Base-by-base conservation (phyloP, 768 basidiomycete genomes). In the Rhizopogon roseolus region DNA sequence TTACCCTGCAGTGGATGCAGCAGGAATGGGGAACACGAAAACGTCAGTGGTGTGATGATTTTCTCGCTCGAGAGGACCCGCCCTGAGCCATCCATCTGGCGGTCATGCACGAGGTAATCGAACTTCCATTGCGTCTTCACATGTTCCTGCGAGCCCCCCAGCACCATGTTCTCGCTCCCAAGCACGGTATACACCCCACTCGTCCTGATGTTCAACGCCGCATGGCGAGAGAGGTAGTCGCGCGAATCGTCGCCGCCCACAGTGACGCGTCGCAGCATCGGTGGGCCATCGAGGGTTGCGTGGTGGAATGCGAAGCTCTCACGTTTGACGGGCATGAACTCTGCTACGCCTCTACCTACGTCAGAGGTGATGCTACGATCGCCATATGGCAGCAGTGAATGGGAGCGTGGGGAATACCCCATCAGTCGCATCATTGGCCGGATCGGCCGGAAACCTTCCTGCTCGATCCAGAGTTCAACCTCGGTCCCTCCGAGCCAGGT, bases 141-240 rank as follows among this genome's bases (percentile, higher is more conserved):
- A 29, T 70, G 66, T 4, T 67, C 68, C 46, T 46, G 52, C 22
- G 61, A 59, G 34, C 34, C 37, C 8, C 57, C 66, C 38, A 58
- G 43, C 25, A 52, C 14, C 16, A 69, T 62, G 13, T 74, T 69
- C 64, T 93, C 92, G 29, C 71, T 73, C 8, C 90, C 91, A 28
- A 77, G 77, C 11, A 93, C 84, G 11, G 78, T 79, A 66, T 91
- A 93, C 6, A 90, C 82, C 0, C 91, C 90, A 51, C 85, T 88
- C 2, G 74, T 63, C 66, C 85, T 90, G 56, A 91, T 71, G 43
- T 72, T 72, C 42, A 94, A 76, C 32, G 79, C 79, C 7, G 89
- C 92, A 59, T 91, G 87, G 32, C 85, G 81, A 4, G 88, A 85
- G 44, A 89, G 76, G 63, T 87, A 88, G 65, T 95, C 93, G 25